A percentile compares a stretch with the other conserved stretches of the same genome.
phyloP scores from a whole-genome alignment of 2,329 filamentous ascomycete species.

The Zopfia rhizophila region DNA sequence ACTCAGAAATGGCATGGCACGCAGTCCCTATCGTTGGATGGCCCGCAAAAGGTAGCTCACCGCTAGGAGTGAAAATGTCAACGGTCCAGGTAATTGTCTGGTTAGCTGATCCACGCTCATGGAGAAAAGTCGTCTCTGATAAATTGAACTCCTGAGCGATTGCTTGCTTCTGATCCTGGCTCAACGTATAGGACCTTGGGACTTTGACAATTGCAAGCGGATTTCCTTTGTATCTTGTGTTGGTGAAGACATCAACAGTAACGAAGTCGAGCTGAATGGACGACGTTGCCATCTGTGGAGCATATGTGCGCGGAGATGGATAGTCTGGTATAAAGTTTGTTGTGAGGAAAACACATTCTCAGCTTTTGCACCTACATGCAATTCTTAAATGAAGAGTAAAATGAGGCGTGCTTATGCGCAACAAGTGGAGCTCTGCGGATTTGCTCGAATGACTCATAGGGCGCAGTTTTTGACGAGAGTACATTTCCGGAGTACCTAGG shows the following conservation, averaged over 20 bases:
- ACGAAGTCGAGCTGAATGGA: conserved; percentile 44
- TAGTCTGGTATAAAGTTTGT: neutral
- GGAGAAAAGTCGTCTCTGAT: conserved; percentile 67
- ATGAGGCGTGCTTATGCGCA: too few relatives aligned
- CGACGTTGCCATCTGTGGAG: too few relatives aligned
- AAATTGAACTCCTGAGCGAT: conserved; percentile 68
- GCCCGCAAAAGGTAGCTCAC: conserved; percentile 67
- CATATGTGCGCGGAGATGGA: conserved; percentile 6
- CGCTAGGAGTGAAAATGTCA: conserved; percentile 64
- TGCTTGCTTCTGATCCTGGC: conserved; percentile 62
- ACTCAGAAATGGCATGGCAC: conserved; percentile 55
- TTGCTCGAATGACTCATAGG: too few relatives aligned
- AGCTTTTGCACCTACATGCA: too few relatives aligned
- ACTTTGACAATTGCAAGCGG: conserved; percentile 67
- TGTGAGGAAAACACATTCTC: too few relatives aligned
- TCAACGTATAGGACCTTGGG: conserved; percentile 46
- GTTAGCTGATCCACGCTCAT: conserved; percentile 43
- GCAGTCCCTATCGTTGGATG: conserved; percentile 68
- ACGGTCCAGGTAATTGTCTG: conserved; percentile 53
- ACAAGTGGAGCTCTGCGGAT: too few relatives aligned
- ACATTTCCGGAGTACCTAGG: too few relatives aligned
- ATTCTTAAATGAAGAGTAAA: too few relatives aligned
- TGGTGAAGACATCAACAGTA: conserved; percentile 62
- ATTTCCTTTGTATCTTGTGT: conserved; percentile 61
- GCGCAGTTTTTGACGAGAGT: too few relatives aligned